Evolutionary conservation across 192 early-diverging fungal genomes (phyloP).

Genomic region (Geranomyces michiganensis): DNA sequence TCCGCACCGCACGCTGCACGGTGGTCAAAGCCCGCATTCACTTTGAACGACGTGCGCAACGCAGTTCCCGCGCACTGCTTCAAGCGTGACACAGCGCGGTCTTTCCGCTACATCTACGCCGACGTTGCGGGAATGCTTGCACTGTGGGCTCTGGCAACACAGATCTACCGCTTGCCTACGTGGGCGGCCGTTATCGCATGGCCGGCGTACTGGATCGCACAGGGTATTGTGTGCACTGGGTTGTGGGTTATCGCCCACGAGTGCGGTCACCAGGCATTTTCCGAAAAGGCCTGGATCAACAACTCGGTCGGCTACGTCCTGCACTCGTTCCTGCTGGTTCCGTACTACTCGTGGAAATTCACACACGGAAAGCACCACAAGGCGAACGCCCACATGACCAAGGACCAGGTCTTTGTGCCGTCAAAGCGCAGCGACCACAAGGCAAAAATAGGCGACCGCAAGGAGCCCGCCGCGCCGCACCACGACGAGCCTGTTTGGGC

Average conservation of each 20-base stretch:
- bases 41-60: conserved; percentile 90
- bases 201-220: conserved; percentile 79
- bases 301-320: conserved; percentile 86
- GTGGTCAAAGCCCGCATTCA: conserved; percentile 55
- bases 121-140: conserved; percentile 72
- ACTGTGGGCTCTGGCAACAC: conserved; percentile 70
- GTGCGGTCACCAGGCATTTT: conserved; percentile 93
- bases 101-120: conserved; percentile 76
- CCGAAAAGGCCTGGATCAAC: conserved; percentile 82
- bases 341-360: conserved; percentile 91
- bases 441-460: conserved; percentile 32
- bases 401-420: conserved; percentile 96
- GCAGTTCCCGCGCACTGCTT: conserved; percentile 92
- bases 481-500: conserved; percentile 60
- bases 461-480: conserved; percentile 48
- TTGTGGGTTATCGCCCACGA: conserved; percentile 82
- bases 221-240: conserved; percentile 85
- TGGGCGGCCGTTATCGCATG: conserved; percentile 53
- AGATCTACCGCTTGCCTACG: conserved; percentile 32
- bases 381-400: conserved; percentile 81
- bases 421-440: conserved; percentile 38
- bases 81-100: conserved; percentile 76
- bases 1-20: conserved; percentile 23
- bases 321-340: conserved; percentile 88
- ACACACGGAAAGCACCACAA: conserved; percentile 89